Percentiles rank a stretch among this genome's conserved stretches.
phyloP scores from a whole-genome alignment of 2,329 filamentous ascomycete genomes.

The Catunica adiposa region DNA sequence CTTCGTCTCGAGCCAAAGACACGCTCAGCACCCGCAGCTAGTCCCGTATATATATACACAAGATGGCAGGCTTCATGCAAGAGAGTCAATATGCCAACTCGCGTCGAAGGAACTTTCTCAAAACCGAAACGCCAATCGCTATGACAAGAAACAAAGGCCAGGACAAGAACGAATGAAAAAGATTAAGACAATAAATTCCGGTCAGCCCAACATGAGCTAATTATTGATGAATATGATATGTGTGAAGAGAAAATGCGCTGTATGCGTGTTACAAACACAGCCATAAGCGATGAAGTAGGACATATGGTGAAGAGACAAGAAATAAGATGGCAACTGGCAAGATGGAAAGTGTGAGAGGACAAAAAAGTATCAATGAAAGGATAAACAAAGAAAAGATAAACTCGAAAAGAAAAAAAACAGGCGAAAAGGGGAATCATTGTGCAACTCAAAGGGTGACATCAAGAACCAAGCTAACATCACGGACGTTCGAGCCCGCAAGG shows the following conservation, averaged over 20 bases:
- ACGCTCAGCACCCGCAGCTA: not conserved
- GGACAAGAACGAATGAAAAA: conserved; percentile 1
- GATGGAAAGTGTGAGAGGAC: conserved; percentile 6
- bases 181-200: conserved; percentile 6
- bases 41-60: conserved; percentile 17
- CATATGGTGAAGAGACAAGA: not conserved
- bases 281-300: not conserved
- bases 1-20: not conserved
- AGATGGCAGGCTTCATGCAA: conserved; percentile 35
- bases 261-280: conserved; percentile 1
- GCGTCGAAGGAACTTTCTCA: conserved; percentile 30
- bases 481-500: conserved; percentile 70
- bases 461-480: conserved; percentile 92
- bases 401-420: conserved; percentile 18
- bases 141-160: conserved; percentile 2
- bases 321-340: not conserved
- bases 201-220: conserved; percentile 1
- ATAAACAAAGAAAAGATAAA: conserved; percentile 13
- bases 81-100: conserved; percentile 29
- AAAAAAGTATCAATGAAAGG: conserved; percentile 18
- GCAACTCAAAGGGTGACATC: conserved; percentile 59
- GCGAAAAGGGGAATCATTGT: conserved; percentile 19
- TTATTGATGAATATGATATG: conserved; percentile 4
- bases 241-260: not conserved
- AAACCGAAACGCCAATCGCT: conserved; percentile 21